phyloP scores from a whole-genome alignment of 495 filamentous ascomycete species.

The Penicillium odoratum region DNA sequence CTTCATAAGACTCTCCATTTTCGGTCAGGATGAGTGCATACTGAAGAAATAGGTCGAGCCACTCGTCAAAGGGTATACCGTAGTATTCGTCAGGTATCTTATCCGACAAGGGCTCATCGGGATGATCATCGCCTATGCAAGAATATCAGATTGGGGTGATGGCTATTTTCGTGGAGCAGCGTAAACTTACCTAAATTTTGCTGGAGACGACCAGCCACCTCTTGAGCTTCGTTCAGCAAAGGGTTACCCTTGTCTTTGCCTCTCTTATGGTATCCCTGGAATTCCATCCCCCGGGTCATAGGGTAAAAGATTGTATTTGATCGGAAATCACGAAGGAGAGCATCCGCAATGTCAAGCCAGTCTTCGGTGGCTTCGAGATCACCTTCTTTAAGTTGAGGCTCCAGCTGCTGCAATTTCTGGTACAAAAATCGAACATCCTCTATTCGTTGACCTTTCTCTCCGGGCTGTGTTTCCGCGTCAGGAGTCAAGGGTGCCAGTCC shows the following conservation, averaged over 20 bases:
- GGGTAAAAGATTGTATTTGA: slow-evolving; percentile 76
- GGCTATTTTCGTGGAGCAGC: not conserved
- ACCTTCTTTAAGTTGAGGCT: slow-evolving; percentile 50
- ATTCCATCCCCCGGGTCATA: slow-evolving; percentile 65
- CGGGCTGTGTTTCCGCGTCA: slow-evolving; percentile 10
- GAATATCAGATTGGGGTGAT: slow-evolving; percentile 10
- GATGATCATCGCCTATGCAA: slow-evolving; percentile 17
- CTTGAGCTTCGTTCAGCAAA: slow-evolving; percentile 60
- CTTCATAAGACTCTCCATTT: slow-evolving; percentile 55
- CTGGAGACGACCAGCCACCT: slow-evolving; percentile 64
- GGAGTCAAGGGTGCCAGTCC: slow-evolving; percentile 11
- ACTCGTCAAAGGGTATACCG: slow-evolving; percentile 74
- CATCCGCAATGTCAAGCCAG: slow-evolving; percentile 75
- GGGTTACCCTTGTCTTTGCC: slow-evolving; percentile 29
- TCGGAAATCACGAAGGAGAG: slow-evolving; percentile 77
- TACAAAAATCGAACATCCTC: slow-evolving; percentile 61
- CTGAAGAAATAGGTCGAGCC: slow-evolving; percentile 89
- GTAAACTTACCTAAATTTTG: slow-evolving; percentile 52
- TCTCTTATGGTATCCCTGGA: slow-evolving; percentile 61
- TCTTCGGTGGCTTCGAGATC: slow-evolving; percentile 53
- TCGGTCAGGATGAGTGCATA: slow-evolving; percentile 75
- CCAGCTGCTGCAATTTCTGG: slow-evolving; percentile 52
- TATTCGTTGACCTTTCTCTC: slow-evolving; percentile 40
- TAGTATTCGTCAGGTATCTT: slow-evolving; percentile 65
- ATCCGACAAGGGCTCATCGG: slow-evolving; percentile 31